phyloP scores from a whole-genome alignment of 179 eudicot species.

The Heliamphora pulchella region DNA sequence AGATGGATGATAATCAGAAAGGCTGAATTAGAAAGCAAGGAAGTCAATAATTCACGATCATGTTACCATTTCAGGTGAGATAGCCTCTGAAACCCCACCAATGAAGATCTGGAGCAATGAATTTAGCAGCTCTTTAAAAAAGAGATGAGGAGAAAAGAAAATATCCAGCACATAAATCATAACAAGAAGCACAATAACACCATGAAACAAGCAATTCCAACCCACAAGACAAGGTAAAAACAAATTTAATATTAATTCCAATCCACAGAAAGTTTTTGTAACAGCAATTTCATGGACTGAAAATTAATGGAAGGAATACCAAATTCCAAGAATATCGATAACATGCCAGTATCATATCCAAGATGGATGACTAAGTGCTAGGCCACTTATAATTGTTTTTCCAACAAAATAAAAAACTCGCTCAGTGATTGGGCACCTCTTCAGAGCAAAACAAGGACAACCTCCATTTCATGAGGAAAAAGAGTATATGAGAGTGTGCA shows the following conservation, averaged over 20 bases:
- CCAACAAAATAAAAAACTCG: neutral
- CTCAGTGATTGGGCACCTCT: neutral
- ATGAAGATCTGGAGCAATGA: conserved; percentile 63
- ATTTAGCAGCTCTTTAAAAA: conserved; percentile 1
- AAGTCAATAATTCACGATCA: neutral
- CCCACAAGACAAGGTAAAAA: neutral
- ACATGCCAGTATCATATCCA: neutral
- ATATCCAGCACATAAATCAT: neutral
- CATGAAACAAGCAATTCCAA: neutral
- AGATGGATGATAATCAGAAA: neutral
- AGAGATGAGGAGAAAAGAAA: neutral
- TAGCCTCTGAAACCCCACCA: conserved; percentile 73
- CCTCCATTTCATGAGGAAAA: too few species aligned
- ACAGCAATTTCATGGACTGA: neutral
- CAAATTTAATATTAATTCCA: neutral
- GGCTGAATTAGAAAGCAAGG: neutral
- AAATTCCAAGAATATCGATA: neutral
- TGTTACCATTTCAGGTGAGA: conserved; percentile 83
- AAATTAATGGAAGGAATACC: neutral
- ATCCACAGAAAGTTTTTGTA: neutral
- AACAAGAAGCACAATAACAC: neutral
- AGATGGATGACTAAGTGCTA: neutral
- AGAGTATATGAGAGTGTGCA: neutral
- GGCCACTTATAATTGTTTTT: neutral
- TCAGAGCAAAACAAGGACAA: too few species aligned